Evolutionary conservation across 345 rosid genomes (phyloP).

Genomic region (Abelmoschus esculentus): DNA sequence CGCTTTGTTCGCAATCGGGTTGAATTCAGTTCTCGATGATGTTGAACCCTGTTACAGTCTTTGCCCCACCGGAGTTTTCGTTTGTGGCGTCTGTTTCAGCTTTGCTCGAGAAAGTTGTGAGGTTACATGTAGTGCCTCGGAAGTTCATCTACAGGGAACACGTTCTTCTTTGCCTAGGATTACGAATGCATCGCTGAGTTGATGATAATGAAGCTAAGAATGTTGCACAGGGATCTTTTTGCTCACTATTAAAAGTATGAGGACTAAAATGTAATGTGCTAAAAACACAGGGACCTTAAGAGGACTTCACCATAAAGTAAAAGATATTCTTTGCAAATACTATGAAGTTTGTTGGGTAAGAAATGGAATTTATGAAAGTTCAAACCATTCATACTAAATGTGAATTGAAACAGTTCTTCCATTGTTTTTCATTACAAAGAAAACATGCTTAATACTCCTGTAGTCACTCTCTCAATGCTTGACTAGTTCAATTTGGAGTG

Average conservation of each 20-base stretch:
- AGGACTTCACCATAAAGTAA: no score
- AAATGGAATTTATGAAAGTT: not conserved
- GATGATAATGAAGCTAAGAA: constrained; percentile 39
- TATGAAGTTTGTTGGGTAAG: not conserved
- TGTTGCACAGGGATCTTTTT: not conserved
- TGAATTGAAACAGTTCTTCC: not conserved
- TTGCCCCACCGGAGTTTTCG: constrained; percentile 47
- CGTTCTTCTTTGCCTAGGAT: constrained; percentile 25
- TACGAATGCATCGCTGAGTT: constrained; percentile 29
- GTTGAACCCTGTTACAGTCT: constrained; percentile 47
- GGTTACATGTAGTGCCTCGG: constrained; percentile 43
- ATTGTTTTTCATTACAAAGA: not conserved
- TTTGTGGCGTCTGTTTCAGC: constrained; percentile 44
- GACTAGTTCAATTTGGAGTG: constrained; percentile 5
- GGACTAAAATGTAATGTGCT: no score
- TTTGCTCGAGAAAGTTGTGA: constrained; percentile 45
- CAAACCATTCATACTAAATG: not conserved
- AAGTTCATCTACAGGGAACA: constrained; percentile 37
- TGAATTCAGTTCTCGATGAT: constrained; percentile 15
- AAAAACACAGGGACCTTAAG: no score
- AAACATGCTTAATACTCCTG: no score
- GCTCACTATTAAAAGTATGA: no score
- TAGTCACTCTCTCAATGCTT: not conserved
- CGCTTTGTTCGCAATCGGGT: constrained; percentile 59
- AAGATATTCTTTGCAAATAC: no score